A percentile compares a stretch with the other conserved stretches of the same genome.
These are phyloP conservation scores for Tolypocladium nubicola DNA, from an alignment of 2,329 filamentous ascomycete genomes.

Conservation along the genomic window DNA sequence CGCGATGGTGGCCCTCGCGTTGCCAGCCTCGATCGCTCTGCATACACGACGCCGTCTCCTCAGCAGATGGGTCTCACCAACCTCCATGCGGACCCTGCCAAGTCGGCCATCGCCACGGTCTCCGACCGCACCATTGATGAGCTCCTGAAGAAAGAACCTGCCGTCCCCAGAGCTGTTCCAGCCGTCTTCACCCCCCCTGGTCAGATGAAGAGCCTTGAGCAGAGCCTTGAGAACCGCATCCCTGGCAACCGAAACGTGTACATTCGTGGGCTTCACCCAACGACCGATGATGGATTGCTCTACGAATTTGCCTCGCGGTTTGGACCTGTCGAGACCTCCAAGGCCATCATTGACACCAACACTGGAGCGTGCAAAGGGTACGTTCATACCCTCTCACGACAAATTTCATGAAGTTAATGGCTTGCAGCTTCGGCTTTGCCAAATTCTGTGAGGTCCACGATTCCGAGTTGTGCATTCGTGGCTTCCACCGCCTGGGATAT, in stretches of 20 bases:
- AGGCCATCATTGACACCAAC: conserved; percentile 93
- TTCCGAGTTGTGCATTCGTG: conserved; percentile 91
- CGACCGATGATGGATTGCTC: conserved; percentile 87
- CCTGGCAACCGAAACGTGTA: conserved; percentile 95
- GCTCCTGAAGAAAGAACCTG: conserved; percentile 63
- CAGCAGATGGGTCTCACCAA: conserved; percentile 40
- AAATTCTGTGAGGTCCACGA: conserved; percentile 83
- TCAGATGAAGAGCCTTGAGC: conserved; percentile 80
- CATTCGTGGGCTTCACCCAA: conserved; percentile 89
- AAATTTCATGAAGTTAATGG: conserved; percentile 1
- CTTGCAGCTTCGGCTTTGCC: conserved; percentile 84
- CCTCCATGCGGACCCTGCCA: conserved; percentile 29
- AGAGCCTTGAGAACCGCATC: conserved; percentile 87
- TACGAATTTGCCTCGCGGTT: conserved; percentile 77
- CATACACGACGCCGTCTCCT: conserved; percentile 58
- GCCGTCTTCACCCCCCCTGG: conserved; percentile 80
- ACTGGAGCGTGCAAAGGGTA: conserved; percentile 96
- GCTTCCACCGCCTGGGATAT: conserved; percentile 88
- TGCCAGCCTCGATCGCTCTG: conserved; percentile 48
- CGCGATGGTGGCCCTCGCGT: conserved; percentile 51
- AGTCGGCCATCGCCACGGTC: conserved; percentile 26
- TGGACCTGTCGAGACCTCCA: conserved; percentile 89
- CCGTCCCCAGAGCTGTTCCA: conserved; percentile 79
- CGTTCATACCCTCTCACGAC: not conserved
- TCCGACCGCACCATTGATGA: conserved; percentile 48